A percentile compares a stretch with the other conserved stretches of the same genome.
phyloP scores from a whole-genome alignment of 1,284 basidiomycete species.

The Malassezia restricta region DNA sequence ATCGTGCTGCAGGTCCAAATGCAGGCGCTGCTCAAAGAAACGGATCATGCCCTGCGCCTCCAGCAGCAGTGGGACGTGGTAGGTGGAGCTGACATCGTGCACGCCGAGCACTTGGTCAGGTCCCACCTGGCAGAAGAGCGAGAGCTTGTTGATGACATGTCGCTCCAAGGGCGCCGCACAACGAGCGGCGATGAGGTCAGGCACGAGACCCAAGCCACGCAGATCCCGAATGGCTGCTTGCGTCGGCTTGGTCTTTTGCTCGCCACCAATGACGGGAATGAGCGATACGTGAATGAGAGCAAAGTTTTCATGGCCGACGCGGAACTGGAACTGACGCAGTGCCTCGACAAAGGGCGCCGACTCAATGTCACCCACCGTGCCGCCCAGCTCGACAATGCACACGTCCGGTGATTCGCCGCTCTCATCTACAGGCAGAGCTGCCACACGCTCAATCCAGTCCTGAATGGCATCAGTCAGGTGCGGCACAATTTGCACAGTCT shows the following conservation, averaged over 20 bases:
- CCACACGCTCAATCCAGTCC: slow-evolving; percentile 94
- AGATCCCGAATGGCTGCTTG: slow-evolving; percentile 92
- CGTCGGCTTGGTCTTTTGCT: slow-evolving; percentile 98
- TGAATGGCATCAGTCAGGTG: slow-evolving; percentile 95
- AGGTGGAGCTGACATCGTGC: slow-evolving; percentile 90
- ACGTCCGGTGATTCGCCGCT: slow-evolving; percentile 87
- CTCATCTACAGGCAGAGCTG: slow-evolving; percentile 84
- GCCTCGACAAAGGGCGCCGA: slow-evolving; percentile 96
- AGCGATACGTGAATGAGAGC: slow-evolving; percentile 96
- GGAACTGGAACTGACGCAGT: slow-evolving; percentile 96
- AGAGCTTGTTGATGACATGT: slow-evolving; percentile 85
- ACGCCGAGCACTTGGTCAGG: slow-evolving; percentile 89
- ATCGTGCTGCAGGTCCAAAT: slow-evolving; percentile 57
- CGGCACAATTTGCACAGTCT: slow-evolving; percentile 94
- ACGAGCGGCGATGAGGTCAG: slow-evolving; percentile 91
- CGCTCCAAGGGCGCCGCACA: slow-evolving; percentile 58
- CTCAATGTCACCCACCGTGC: slow-evolving; percentile 90
- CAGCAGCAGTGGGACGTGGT: slow-evolving; percentile 88
- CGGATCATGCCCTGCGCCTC: slow-evolving; percentile 80
- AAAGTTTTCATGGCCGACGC: slow-evolving; percentile 93
- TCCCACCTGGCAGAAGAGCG: slow-evolving; percentile 97
- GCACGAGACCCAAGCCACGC: slow-evolving; percentile 79
- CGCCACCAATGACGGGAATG: slow-evolving; percentile 92
- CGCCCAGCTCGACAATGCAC: slow-evolving; percentile 92
- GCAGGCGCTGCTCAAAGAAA: slow-evolving; percentile 70